Evolutionary conservation across 371 early-diverging fungal genomes (phyloP), one percentile per base, ranked within the genome.

Genomic region (Lichtheimia ramosa): DNA sequence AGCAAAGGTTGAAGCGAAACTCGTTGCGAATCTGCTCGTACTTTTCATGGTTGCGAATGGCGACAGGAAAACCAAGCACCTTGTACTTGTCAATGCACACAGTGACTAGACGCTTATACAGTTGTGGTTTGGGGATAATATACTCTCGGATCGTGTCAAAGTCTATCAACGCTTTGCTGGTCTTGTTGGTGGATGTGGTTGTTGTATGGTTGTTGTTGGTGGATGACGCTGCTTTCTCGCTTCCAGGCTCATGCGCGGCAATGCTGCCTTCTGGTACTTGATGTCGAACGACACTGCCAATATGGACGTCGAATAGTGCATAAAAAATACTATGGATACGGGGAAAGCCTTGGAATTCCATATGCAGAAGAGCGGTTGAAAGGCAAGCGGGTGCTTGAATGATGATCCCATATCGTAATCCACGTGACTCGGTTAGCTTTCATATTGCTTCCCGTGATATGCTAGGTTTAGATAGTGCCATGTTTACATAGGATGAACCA

Each of bases 141-240:
- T 89, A 93, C 58, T 93, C 93, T n/a, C 88, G 86, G 50, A 93
- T 88, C n/a, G 89, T 79, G 59, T 92, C 92, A 65, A 95, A 93
- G 70, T 92, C 89, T 34, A 94, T 82, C 13, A 85, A 71, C 2
- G 83, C 79, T 43, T 81, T 78, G 15, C 54, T 48, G 53, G 52
- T 54, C 43, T 52, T 54, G 13, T 52, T 54, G 13, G 58, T 41
- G 5, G 59, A 48, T 7, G 51, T 56, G 50, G 56, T 39, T 3
- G 41, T 60, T 6, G 61, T 64, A 5, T 55, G 58, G 18, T 78
- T 78, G 27, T 27, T 27, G 34, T 4, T 8, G 8, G 34, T 28
- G 28, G 28, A 34, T 34, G 34, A 1, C 34, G 34, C 34, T n/a
- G 46, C n/a, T 16, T 46, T 46, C 16, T 46, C 46, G 2, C 18